Base-by-base conservation (phyloP, 371 early-diverging fungal genomes). In the Mortierella sp. region DNA sequence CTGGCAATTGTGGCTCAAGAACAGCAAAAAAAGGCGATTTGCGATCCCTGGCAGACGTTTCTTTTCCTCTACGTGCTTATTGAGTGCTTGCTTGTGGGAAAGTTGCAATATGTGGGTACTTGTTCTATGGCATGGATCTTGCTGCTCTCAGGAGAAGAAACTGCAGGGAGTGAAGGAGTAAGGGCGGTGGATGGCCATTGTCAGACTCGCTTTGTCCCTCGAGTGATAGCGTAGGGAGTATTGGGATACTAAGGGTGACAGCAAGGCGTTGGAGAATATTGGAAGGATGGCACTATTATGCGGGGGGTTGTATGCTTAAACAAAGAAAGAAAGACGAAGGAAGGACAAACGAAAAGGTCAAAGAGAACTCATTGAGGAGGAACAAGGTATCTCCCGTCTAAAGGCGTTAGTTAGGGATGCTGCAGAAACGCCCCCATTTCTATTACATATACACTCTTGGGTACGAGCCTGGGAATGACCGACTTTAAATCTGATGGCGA, bases 341-440 rank as follows among this genome's bases (percentile, higher is more conserved):
- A 29, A 75, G 21, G 32, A 49, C n/a, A 43, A 70, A 21, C 0
- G 5, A 16, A n/a, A 44, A n/a, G 38, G 38, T 38, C 10, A 6
- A 41, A 6, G 41, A 6, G 41, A 41, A 41, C 41, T 41, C 41
- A 6, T 41, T 7, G 41, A 41, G 41, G 65, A 18, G 41, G 41
- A 72, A 68, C 38, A 68, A 68, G 68, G 38, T 68, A 68, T 68
- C 68, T 68, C 68, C 68, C 10, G 68, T 24, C 38, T 11, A 8
- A 21, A 21, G 35, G 43, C 41, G 68, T 8, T 1, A 41, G 4
- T 65, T 65, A 49, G 68, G 55, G 68, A 65, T 38, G 68, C 41
- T 41, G 24, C 24, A 18, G 51, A 51, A 51, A 41, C 0, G 41
- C 41, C 41, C 1, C 7, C 7, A 18, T 51, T 16, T 51, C 14